Base-by-base conservation (phyloP, 2,329 filamentous ascomycete genomes). In the Parasarocladium wereldwijsianum region DNA sequence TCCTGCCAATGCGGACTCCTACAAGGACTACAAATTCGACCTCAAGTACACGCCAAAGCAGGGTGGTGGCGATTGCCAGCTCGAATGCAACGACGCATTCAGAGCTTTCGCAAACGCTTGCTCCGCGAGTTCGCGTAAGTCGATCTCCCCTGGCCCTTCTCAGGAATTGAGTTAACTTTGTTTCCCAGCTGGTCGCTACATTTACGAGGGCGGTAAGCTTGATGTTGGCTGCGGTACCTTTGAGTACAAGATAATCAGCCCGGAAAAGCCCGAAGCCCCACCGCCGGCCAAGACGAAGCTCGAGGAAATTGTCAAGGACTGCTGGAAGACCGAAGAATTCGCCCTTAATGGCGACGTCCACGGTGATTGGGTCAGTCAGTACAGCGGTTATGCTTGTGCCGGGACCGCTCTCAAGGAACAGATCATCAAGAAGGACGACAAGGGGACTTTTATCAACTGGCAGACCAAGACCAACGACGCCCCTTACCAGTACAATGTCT, bases 381-480 rank as follows among this genome's bases (percentile, higher is more conserved):
- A 9, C 15, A 9, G 10, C n/a, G 14, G 4, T 17, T 4, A n/a
- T 8, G 8, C 12, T 6, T 28, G 26, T 13, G 12, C 6, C 6
- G 24, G 24, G 8, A 12, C 9, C 5, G 26, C 7, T 28, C 26
- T 11, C 18, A 16, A 8, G 4, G 5, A 18, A 15, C 26, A 18
- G 15, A 15, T 28, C 7, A 28, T 28, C 26, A 28, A 19, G 17
- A 28, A 28, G 13, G 26, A 17, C n/a, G 17, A 28, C 26, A 28
- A 28, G 16, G 5, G 8, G 4, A 28, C 26, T 6, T 28, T 28
- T 19, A 19, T 28, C 16, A 16, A 28, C 26, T 8, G 15, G 6
- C 18, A 12, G 9, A 12, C 8, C 5, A 28, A 5, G 15, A 19
- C 5, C 4, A 18, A 15, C 4, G 20, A 19, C 5, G 16, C 13